Evolutionary conservation across 2,329 filamentous ascomycete species (phyloP).

Genomic region (Plenodomus tracheiphilus): DNA sequence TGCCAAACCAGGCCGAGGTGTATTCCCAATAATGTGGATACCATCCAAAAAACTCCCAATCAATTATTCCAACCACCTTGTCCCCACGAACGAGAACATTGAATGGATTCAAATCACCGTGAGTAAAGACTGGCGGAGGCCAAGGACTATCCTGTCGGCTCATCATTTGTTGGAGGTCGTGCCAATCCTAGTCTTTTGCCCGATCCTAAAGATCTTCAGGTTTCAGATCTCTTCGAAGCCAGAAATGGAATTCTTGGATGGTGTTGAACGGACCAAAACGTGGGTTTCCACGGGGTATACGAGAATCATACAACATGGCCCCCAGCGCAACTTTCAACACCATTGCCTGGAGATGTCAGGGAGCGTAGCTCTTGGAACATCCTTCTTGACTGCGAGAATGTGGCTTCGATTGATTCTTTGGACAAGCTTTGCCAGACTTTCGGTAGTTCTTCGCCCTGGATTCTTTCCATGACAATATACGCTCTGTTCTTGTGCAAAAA

Average conservation of each 20-base stretch:
- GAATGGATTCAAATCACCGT: slow-evolving; percentile 53
- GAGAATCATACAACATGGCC: slow-evolving; percentile 33
- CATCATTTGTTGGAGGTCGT: slow-evolving; percentile 14
- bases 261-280: slow-evolving; percentile 41
- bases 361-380: slow-evolving; percentile 21
- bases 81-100: slow-evolving; percentile 51
- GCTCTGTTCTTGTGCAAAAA: slow-evolving; percentile 47
- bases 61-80: slow-evolving; percentile 51
- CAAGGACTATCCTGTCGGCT: slow-evolving; percentile 43
- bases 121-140: slow-evolving; percentile 51
- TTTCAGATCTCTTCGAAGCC: slow-evolving; percentile 38
- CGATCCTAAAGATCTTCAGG: slow-evolving; percentile 18
- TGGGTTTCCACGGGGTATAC: slow-evolving; percentile 21
- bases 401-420: not conserved
- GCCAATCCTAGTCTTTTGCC: not conserved
- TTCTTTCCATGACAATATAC: slow-evolving; percentile 53
- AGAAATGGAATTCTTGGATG: slow-evolving; percentile 43
- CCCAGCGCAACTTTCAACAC: slow-evolving; percentile 17
- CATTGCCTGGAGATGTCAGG: slow-evolving; percentile 12
- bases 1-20: slow-evolving; percentile 47
- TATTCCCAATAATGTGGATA: slow-evolving; percentile 55
- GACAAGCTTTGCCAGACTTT: slow-evolving; percentile 1
- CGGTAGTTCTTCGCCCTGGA: slow-evolving; percentile 34
- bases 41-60: slow-evolving; percentile 55
- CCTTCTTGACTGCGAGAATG: slow-evolving; percentile 18